Conservation (phyloP, 345 rosid species). For the Hypericum perforatum region DNA sequence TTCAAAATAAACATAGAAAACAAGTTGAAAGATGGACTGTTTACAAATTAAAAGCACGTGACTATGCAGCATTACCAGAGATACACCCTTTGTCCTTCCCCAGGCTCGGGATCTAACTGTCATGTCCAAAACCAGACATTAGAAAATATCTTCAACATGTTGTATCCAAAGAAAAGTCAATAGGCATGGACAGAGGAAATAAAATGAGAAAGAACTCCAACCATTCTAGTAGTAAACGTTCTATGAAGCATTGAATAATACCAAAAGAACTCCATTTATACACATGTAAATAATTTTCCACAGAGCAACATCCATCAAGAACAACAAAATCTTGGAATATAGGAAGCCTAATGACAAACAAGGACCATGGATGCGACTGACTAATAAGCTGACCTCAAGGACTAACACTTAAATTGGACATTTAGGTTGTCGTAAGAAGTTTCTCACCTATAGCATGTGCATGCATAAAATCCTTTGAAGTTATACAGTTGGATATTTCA, state of each 20-base stretch:
- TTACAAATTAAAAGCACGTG: neutral
- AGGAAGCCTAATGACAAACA: too few relatives aligned
- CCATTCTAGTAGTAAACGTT: too few relatives aligned
- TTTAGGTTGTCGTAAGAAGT: constrained; percentile 9
- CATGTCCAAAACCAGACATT: constrained; percentile 20
- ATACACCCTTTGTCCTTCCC: constrained; percentile 55
- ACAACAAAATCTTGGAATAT: too few relatives aligned
- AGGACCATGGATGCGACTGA: too few relatives aligned
- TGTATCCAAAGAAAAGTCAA: neutral
- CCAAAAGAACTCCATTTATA: too few relatives aligned
- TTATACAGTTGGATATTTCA: constrained; percentile 21
- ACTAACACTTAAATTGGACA: too few relatives aligned
- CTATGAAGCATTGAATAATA: too few relatives aligned
- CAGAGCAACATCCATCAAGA: too few relatives aligned
- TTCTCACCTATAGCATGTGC: constrained; percentile 64
- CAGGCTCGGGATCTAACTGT: constrained; percentile 89
- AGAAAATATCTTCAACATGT: constrained; percentile 8
- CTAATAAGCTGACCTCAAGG: too few relatives aligned
- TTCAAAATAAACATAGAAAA: constrained; percentile 10
- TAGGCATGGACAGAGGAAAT: too few relatives aligned
- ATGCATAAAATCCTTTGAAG: constrained; percentile 53
- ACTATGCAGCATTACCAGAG: constrained; percentile 60
- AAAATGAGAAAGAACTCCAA: too few relatives aligned
- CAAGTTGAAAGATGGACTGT: constrained; percentile 3
- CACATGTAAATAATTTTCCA: too few relatives aligned